Conservation (phyloP, 257 asterid genomes). For the Solanum virginianum region DNA sequence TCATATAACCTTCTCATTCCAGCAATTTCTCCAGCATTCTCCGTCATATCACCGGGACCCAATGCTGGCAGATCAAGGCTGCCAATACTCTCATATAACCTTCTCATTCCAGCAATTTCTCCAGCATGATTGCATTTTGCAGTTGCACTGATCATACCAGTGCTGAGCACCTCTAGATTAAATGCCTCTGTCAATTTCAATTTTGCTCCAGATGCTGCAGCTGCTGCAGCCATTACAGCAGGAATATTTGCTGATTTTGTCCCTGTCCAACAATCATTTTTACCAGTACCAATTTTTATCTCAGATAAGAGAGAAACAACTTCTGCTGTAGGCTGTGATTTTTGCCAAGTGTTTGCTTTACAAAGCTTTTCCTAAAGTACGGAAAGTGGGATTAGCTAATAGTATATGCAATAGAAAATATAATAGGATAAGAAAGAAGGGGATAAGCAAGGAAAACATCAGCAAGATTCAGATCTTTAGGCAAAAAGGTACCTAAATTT, state of each 20-base stretch:
- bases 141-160: slow-evolving; percentile 94
- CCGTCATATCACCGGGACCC: slow-evolving; percentile 22
- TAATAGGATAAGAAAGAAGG: background rate
- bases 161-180: slow-evolving; percentile 91
- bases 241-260: slow-evolving; percentile 66
- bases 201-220: slow-evolving; percentile 97
- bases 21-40: slow-evolving; percentile 95
- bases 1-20: slow-evolving; percentile 97
- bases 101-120: slow-evolving; percentile 98
- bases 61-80: slow-evolving; percentile 39
- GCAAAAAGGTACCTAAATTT: background rate
- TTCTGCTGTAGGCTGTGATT: slow-evolving; percentile 85
- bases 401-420: background rate
- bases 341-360: slow-evolving; percentile 89
- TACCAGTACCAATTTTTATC: slow-evolving; percentile 94
- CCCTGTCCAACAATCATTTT: slow-evolving; percentile 93
- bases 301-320: slow-evolving; percentile 95
- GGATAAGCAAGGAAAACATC: background rate
- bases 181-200: slow-evolving; percentile 83
- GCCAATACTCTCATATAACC: slow-evolving; percentile 82
- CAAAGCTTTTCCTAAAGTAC: slow-evolving; percentile 72
- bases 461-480: background rate
- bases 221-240: slow-evolving; percentile 94
- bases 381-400: background rate
- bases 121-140: slow-evolving; percentile 97